Evolutionary conservation across 495 filamentous ascomycete species (phyloP), one percentile per base, ranked within the genome.

Genomic region (Hypoxylon subgilvum): DNA sequence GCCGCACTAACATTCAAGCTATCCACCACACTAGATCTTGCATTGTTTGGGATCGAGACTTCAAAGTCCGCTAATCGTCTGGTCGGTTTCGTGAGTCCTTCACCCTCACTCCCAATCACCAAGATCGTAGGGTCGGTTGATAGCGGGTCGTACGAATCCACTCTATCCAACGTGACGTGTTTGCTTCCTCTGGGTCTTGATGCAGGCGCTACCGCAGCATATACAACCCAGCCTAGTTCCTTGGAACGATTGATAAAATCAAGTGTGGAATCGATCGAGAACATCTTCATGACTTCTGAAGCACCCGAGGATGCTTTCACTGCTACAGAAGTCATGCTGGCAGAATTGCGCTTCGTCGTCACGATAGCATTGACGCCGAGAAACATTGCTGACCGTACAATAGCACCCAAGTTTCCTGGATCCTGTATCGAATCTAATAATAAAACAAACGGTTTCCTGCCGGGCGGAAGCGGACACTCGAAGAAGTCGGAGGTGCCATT

Each of bases 1-100:
- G 92, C 92, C 12, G 92, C 90, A 59, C 87, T 87, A 3, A 96
- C 92, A 67, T 96, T 96, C 65, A 96, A 75, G 72, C 90, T 94
- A 56, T 96, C 92, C 12, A 91, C 77, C 10, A 73, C 77, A 14
- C 50, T 57, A 5, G 70, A 56, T 10, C 34, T 42, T 0, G 53
- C 27, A 6, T 58, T 40, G 28, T 76, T 76, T n/a, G 76, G 77
- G 38, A 84, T 79, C 30, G 72, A 79, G n/a, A 84, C 69, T 50
- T 81, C 74, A 22, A 69, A 76, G 50, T 94, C 84, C 0, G 88
- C 87, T 53, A 82, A 76, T 32, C 75, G 81, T 40, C 81, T 80
- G 42, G 79, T 42, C 68, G 66, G 41, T 10, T 6, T 48, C 14
- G 77, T 74, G 27, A 98, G 69, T 1, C 94, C 94, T 42, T 86